Base-by-base conservation (phyloP, 2,329 filamentous ascomycete species). In the Elsinoe necatrix region DNA sequence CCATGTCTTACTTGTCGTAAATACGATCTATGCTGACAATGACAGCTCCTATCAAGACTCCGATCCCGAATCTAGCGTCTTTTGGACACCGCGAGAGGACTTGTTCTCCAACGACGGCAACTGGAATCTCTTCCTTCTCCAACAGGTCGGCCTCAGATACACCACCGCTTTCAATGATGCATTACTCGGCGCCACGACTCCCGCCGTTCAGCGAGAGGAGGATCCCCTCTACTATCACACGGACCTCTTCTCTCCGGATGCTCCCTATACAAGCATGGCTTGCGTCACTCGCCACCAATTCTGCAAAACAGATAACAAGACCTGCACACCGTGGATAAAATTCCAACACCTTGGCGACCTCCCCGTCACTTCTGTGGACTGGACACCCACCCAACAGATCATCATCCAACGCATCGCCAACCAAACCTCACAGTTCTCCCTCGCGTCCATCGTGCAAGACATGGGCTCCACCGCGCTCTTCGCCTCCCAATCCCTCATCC, bases 61-160 rank as follows among this genome's bases (percentile, higher is more conserved):
- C 35, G 52, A 55, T 34, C 52, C 52, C 8, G 52, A 55, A 9
- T 55, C 52, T 2, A 29, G 12, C 20, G 18, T 45, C 23, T 42
- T 16, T 18, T 55, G 52, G 52, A 14, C 16, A 27, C 52, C 52
- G 5, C n/a, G 27, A 3, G 27, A 31, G 20, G 39, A 42, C 12
- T 7, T 55, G 8, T 55, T 55, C 52, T 35, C 37, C 7, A 8
- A 34, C 16, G 34, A 21, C n/a, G 52, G 52, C 16, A 55, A 55
- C 12, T 55, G 52, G 52, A 55, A 55, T 43, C 21, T 55, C 11
- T 42, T 55, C 35, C 20, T 55, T n/a, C 52, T 55, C n/a, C 52
- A 21, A 12, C 52, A 55, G 25, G 52, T 55, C n/a, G 37, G 52
- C n/a, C 52, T 55, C 16, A 11, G 39, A 9, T 55, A 55, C 25